Conservation (phyloP, 208 protist species). For the Sergeia podlipaevii region DNA sequence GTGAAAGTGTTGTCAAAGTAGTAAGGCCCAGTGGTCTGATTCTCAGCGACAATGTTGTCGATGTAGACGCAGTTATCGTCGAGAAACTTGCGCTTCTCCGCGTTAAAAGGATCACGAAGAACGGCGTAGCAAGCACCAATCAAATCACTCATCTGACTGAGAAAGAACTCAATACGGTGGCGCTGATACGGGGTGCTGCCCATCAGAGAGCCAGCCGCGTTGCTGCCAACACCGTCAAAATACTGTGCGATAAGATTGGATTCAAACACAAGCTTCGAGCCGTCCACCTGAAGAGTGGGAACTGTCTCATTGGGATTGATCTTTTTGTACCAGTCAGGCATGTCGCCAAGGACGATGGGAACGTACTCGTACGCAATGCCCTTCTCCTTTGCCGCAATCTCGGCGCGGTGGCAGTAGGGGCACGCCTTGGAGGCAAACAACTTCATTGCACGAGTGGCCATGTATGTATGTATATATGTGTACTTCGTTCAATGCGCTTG, state of each 20-base stretch:
- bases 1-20: slow-evolving; percentile 68
- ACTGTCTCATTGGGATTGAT: slow-evolving; percentile 74
- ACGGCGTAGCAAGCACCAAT: slow-evolving; percentile 37
- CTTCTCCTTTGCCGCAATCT: slow-evolving; percentile 60
- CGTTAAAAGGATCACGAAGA: slow-evolving; percentile 47
- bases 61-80: slow-evolving; percentile 58
- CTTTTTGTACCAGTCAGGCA: slow-evolving; percentile 75
- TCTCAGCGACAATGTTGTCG: slow-evolving; percentile 50
- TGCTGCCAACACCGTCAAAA: slow-evolving; percentile 40
- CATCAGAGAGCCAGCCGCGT: slow-evolving; percentile 26
- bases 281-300: slow-evolving; percentile 57
- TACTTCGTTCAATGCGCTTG: too few relatives aligned
- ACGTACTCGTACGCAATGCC: slow-evolving; percentile 41
- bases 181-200: slow-evolving; percentile 41
- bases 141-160: slow-evolving; percentile 54
- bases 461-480: too few relatives aligned
- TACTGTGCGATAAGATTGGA: slow-evolving; percentile 72
- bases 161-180: slow-evolving; percentile 71
- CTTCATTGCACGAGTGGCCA: too few relatives aligned
- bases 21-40: slow-evolving; percentile 54
- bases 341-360: slow-evolving; percentile 34
- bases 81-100: slow-evolving; percentile 44
- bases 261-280: slow-evolving; percentile 48
- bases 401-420: slow-evolving; percentile 67
- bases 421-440: slow-evolving; percentile 48